phyloP scores from a whole-genome alignment of 768 basidiomycete species.

The Phaeotremella fagi region DNA sequence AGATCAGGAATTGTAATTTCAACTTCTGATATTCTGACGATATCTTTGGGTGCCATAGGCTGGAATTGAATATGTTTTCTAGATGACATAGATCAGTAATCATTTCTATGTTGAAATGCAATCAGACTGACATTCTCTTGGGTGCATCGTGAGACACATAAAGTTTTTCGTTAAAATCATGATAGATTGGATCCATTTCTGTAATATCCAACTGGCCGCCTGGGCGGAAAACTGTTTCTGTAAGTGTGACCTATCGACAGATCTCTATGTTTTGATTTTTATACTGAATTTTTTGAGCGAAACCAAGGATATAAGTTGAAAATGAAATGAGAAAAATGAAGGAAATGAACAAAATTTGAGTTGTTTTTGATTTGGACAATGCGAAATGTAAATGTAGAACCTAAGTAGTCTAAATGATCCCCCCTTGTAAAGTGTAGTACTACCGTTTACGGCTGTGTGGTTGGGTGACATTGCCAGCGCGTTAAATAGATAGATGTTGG shows the following conservation, averaged over 20 bases:
- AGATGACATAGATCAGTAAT: conserved; percentile 7
- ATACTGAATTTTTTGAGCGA: too few relatives aligned
- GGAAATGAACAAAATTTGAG: too few relatives aligned
- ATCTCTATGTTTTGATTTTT: too few relatives aligned
- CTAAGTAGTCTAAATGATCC: not conserved
- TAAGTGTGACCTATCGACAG: too few relatives aligned
- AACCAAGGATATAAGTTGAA: too few relatives aligned
- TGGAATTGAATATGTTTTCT: conserved; percentile 97
- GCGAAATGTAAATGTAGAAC: too few relatives aligned
- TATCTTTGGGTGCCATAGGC: conserved; percentile 86
- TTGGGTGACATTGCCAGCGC: not conserved
- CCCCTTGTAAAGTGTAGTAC: too few relatives aligned
- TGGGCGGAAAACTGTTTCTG: not conserved
- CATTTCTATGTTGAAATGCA: not conserved
- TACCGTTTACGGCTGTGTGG: too few relatives aligned
- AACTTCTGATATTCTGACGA: conserved; percentile 92
- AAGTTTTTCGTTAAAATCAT: conserved; percentile 42
- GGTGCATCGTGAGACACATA: conserved; percentile 49
- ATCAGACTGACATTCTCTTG: conserved; percentile 44
- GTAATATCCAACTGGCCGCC: not conserved
- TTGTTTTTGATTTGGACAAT: too few relatives aligned
- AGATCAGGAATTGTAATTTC: conserved; percentile 90
- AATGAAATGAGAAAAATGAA: too few relatives aligned
- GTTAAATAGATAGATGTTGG: not conserved
- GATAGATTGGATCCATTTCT: not conserved